Evolutionary conservation across 805 yeast genomes (phyloP).

Genomic region (Maudiozyma serrabonitensis): DNA sequence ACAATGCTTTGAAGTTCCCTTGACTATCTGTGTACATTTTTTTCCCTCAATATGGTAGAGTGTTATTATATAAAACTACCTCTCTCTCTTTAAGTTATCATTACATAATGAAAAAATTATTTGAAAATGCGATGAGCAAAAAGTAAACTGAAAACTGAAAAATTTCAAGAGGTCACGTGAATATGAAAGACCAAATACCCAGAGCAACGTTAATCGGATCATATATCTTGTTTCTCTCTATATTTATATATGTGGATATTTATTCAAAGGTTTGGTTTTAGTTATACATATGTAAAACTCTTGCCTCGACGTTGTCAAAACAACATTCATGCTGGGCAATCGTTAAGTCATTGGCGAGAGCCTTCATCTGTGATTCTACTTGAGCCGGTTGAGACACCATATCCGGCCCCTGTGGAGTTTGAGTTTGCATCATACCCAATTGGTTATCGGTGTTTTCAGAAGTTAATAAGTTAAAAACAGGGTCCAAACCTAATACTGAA

Average conservation of each 20-base stretch:
- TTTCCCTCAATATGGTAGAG: too few relatives aligned
- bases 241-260: too few relatives aligned
- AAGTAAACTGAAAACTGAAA: too few relatives aligned
- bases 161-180: background rate
- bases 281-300: slow-evolving; percentile 33
- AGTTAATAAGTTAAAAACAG: slow-evolving; percentile 64
- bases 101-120: too few relatives aligned
- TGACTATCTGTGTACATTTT: too few relatives aligned
- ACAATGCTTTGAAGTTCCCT: too few relatives aligned
- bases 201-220: too few relatives aligned
- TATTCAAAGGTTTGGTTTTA: background rate
- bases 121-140: background rate
- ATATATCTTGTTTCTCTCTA: too few relatives aligned
- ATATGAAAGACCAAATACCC: too few relatives aligned
- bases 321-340: slow-evolving; percentile 48
- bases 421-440: slow-evolving; percentile 22
- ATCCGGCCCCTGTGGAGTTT: slow-evolving; percentile 16
- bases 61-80: background rate
- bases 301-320: slow-evolving; percentile 50
- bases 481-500: slow-evolving; percentile 70
- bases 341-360: slow-evolving; percentile 67
- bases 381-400: slow-evolving; percentile 45
- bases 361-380: slow-evolving; percentile 50
- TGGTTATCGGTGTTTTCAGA: slow-evolving; percentile 19
- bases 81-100: background rate